Conservation (phyloP, 2,329 filamentous ascomycete species). For the Pseudovirgaria hyperparasitica region DNA sequence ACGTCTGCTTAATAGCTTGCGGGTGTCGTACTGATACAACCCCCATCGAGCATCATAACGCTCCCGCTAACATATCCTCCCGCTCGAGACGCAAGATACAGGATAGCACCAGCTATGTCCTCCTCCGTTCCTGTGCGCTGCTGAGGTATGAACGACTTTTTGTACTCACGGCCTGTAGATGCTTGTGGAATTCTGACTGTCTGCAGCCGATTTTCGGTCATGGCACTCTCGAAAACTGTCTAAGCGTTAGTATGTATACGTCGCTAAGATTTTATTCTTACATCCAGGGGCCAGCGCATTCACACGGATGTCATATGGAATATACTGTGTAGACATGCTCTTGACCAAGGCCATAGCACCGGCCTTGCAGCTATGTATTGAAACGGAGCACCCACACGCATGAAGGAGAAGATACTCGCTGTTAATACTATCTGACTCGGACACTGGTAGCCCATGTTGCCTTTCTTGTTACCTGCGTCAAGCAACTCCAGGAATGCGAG, state of each 20-base stretch:
- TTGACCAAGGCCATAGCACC: constrained; percentile 37
- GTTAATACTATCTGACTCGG: constrained; percentile 33
- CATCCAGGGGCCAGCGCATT: constrained; percentile 38
- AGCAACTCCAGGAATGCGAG: constrained; percentile 29
- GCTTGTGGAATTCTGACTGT: too few species aligned
- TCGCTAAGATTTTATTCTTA: constrained; percentile 1
- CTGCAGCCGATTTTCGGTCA: too few species aligned
- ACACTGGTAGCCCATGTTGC: constrained; percentile 14
- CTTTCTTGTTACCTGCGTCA: constrained; percentile 28
- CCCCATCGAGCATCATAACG: too few species aligned
- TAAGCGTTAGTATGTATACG: too few species aligned
- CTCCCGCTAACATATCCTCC: constrained; percentile 26
- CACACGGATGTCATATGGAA: constrained; percentile 30
- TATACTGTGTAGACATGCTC: constrained; percentile 31
- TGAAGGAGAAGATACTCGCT: constrained; percentile 33
- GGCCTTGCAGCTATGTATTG: constrained; percentile 36
- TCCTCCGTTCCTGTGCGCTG: constrained; percentile 25
- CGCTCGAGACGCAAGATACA: constrained; percentile 30
- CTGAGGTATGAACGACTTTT: too few species aligned
- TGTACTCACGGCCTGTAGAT: too few species aligned
- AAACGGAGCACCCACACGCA: constrained; percentile 23
- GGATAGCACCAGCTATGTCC: constrained; percentile 31
- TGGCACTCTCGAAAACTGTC: too few species aligned
- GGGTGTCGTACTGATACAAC: too few species aligned
- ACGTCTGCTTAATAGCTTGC: too few species aligned